A percentile compares a stretch with the other conserved stretches of the same genome.
These are phyloP conservation scores for Russula abietina DNA, from an alignment of 768 basidiomycete genomes.

Conservation along the genomic window DNA sequence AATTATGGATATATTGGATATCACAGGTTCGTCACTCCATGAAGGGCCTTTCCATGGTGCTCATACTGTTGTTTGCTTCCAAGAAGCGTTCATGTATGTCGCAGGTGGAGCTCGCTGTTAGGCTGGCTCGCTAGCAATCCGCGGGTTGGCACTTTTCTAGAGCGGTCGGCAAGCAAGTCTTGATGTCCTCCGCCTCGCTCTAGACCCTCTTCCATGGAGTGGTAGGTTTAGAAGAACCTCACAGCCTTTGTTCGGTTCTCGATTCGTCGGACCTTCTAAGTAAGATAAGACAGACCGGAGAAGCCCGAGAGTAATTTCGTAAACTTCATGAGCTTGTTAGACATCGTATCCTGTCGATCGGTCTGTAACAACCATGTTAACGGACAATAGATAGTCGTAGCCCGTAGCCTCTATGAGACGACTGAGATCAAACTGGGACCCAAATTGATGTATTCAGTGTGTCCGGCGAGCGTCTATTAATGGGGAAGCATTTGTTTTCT, in stretches of 20 bases:
- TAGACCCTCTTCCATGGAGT: not conserved
- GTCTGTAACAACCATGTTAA: no score
- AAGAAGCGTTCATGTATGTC: no score
- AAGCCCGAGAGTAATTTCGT: not conserved
- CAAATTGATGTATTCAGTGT: no score
- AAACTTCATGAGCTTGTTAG: not conserved
- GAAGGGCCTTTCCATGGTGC: no score
- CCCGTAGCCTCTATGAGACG: no score
- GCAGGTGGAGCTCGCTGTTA: not conserved
- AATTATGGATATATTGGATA: conserved; percentile 17
- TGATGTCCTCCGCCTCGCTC: not conserved
- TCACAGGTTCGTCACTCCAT: not conserved
- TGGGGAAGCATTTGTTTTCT: not conserved
- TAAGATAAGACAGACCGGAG: not conserved
- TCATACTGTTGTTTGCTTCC: no score
- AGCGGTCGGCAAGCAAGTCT: not conserved
- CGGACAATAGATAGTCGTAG: no score
- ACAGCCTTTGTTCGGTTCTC: conserved; percentile 2
- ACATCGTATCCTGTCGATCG: no score
- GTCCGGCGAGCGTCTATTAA: not conserved
- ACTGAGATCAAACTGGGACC: not conserved
- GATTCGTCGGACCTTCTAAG: conserved; percentile 4
- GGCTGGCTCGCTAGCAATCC: not conserved
- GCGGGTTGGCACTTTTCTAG: not conserved
- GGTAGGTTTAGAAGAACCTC: not conserved